phyloP scores from a whole-genome alignment of 2,329 filamentous ascomycete species.

The Paecilomyces variotii region DNA sequence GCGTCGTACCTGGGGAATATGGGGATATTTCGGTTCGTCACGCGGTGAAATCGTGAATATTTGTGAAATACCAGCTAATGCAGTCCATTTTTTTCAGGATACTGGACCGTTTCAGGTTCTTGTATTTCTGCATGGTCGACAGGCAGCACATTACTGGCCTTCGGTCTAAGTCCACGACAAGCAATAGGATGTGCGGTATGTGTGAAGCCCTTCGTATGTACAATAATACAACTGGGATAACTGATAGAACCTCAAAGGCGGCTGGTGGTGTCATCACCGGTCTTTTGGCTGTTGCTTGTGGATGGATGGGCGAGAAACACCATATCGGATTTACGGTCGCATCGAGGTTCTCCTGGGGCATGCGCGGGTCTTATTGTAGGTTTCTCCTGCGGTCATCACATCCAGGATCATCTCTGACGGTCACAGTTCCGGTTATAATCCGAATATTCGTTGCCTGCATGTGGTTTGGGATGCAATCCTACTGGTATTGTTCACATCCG shows the following conservation, averaged over 20 bases:
- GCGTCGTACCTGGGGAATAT: constrained; percentile 19
- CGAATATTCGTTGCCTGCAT: constrained; percentile 12
- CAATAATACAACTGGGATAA: neutral
- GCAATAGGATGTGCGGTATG: constrained; percentile 17
- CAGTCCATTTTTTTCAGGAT: constrained; percentile 10
- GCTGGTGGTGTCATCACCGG: constrained; percentile 13
- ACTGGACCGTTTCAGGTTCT: constrained; percentile 22
- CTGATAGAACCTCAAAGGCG: constrained; percentile 1
- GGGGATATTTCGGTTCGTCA: constrained; percentile 14
- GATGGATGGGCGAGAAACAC: constrained; percentile 19
- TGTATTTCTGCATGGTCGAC: constrained; percentile 21
- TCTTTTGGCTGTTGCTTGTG: constrained; percentile 16
- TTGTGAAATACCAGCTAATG: neutral
- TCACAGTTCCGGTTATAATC: constrained; percentile 10
- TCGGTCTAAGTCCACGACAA: constrained; percentile 16
- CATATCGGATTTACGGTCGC: constrained; percentile 20
- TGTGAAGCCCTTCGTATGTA: neutral
- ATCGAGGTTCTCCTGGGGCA: constrained; percentile 17
- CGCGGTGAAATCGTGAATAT: neutral
- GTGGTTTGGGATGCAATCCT: constrained; percentile 13
- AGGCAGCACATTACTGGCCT: constrained; percentile 18
- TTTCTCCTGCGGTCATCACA: neutral
- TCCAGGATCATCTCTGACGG: neutral
- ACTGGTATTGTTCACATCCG: constrained; percentile 2
- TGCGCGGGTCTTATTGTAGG: constrained; percentile 15